phyloP scores from a whole-genome alignment of 2,329 filamentous ascomycete genomes.

The Chrysosporium keratinophilum region DNA sequence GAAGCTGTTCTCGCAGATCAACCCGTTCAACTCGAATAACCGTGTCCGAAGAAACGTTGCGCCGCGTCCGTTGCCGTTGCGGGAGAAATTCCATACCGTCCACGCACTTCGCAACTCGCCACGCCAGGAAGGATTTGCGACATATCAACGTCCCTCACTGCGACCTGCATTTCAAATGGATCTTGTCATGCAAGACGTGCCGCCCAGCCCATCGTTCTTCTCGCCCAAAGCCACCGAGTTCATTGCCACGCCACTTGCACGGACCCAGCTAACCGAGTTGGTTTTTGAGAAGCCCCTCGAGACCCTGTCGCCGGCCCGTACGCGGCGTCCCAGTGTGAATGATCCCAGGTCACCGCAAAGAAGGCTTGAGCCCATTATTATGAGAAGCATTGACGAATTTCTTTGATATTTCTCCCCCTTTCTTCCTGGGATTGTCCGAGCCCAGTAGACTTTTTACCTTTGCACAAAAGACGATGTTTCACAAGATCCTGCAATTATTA shows the following conservation, averaged over 20 bases:
- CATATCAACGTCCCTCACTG: constrained; percentile 13
- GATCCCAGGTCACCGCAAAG: constrained; percentile 35
- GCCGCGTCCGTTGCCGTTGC: constrained; percentile 31
- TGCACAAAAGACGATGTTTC: neutral
- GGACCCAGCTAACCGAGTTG: constrained; percentile 22
- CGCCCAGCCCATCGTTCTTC: constrained; percentile 32
- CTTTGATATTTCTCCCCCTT: constrained; percentile 24
- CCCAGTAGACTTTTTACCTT: neutral
- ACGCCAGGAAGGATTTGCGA: constrained; percentile 9
- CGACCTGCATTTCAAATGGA: constrained; percentile 24
- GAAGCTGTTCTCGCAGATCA: constrained; percentile 12
- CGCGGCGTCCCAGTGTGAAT: constrained; percentile 14
- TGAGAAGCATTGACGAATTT: constrained; percentile 39
- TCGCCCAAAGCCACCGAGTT: constrained; percentile 39
- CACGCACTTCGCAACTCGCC: constrained; percentile 14
- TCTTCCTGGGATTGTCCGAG: neutral
- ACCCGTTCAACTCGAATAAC: constrained; percentile 16
- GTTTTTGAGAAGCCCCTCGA: constrained; percentile 13
- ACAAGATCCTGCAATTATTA: neutral
- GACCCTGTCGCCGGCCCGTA: constrained; percentile 2
- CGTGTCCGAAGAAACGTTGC: constrained; percentile 27
- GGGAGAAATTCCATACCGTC: constrained; percentile 27
- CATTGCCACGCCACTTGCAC: constrained; percentile 31
- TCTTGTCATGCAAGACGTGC: constrained; percentile 31
- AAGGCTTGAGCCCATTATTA: constrained; percentile 31